These are phyloP conservation scores for Cadophora sp. DNA, from an alignment of 2,329 filamentous ascomycete genomes.

Conservation along the genomic window DNA sequence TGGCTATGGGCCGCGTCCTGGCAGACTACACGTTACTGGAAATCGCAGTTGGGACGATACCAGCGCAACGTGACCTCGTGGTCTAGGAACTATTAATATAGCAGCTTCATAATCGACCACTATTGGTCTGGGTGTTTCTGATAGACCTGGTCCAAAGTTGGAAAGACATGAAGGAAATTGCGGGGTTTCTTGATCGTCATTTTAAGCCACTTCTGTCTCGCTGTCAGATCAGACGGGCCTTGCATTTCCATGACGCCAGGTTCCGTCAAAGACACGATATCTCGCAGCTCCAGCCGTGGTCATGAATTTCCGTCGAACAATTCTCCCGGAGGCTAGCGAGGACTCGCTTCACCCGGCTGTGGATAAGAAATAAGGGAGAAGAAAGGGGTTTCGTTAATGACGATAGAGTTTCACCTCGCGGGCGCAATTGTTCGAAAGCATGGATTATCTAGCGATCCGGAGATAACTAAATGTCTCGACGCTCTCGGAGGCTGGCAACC, in stretches of 20 bases:
- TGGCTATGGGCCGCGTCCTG: constrained; percentile 4
- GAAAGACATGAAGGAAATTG: constrained; percentile 8
- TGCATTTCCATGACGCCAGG: constrained; percentile 4
- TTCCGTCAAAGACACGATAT: constrained; percentile 3
- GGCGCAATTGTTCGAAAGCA: background rate
- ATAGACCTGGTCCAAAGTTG: background rate
- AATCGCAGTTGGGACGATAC: constrained; percentile 7
- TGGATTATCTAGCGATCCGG: background rate
- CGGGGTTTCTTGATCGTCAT: constrained; percentile 11
- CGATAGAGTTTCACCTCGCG: constrained; percentile 3
- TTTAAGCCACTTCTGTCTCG: constrained; percentile 5
- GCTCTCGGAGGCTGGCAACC: background rate
- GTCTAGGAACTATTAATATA: constrained; percentile 4
- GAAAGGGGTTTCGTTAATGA: constrained; percentile 3
- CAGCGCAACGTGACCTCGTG: constrained; percentile 12
- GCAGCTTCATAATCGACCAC: constrained; percentile 4
- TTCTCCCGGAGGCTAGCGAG: background rate
- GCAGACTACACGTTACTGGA: constrained; percentile 26
- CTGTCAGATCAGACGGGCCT: constrained; percentile 12
- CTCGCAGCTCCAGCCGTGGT: constrained; percentile 2
- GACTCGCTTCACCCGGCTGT: background rate
- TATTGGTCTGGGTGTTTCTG: background rate
- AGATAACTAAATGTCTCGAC: background rate
- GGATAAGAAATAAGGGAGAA: background rate
- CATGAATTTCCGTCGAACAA: background rate